Conservation (phyloP, 1,284 basidiomycete genomes). For the Cyathus pygmaeus region DNA sequence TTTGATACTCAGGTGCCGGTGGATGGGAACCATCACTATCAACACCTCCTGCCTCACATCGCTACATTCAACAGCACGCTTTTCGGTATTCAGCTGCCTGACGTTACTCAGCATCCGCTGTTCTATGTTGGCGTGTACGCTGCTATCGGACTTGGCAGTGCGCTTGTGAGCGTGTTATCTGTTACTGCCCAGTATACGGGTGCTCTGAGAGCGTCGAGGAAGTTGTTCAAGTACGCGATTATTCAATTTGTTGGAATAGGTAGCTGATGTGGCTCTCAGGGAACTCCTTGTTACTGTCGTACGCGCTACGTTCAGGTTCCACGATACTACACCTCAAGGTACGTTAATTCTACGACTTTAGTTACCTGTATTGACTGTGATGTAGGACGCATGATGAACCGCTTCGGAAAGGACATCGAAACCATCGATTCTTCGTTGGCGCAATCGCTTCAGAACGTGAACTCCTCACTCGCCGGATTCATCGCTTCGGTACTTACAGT, state of each 20-base stretch:
- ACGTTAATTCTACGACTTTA: not conserved
- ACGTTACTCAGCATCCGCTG: conserved; percentile 63
- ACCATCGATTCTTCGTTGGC: conserved; percentile 74
- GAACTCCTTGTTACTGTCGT: conserved; percentile 67
- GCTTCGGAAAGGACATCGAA: conserved; percentile 77
- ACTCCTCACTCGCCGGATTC: conserved; percentile 74
- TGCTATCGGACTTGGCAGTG: conserved; percentile 60
- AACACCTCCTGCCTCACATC: conserved; percentile 22
- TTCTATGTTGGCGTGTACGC: conserved; percentile 75
- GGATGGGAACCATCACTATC: conserved; percentile 61
- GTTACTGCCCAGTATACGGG: conserved; percentile 68
- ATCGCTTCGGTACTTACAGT: conserved; percentile 69
- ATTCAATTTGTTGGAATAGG: conserved; percentile 33
- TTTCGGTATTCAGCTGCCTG: conserved; percentile 44
- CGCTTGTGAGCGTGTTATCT: conserved; percentile 55
- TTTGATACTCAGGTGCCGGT: conserved; percentile 65
- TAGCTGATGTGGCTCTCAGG: conserved; percentile 19
- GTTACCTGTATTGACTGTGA: conserved; percentile 33
- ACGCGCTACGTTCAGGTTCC: conserved; percentile 61
- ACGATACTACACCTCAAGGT: conserved; percentile 51
- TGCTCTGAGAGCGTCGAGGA: conserved; percentile 66
- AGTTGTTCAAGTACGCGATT: conserved; percentile 59
- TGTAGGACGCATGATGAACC: conserved; percentile 69
- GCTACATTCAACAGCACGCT: conserved; percentile 22
- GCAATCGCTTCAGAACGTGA: conserved; percentile 70